Percentiles rank a stretch among this genome's conserved stretches.
These are phyloP conservation scores for Paecilomyces formosus DNA, from an alignment of 2,329 filamentous ascomycete genomes.

Conservation along the genomic window DNA sequence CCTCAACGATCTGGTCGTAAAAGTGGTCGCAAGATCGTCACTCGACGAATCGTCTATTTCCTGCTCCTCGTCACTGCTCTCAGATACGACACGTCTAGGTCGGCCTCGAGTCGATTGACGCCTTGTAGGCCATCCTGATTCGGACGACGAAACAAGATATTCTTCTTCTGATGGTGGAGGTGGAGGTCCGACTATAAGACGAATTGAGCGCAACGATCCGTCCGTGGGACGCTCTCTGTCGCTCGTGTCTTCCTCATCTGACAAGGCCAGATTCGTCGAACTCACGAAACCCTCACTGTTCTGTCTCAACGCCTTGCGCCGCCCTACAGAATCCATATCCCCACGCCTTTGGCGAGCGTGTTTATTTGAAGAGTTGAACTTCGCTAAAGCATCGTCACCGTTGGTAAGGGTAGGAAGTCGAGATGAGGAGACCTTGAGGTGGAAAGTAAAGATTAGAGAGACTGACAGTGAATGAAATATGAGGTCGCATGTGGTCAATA, in stretches of 20 bases:
- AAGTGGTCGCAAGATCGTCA: slow-evolving; percentile 15
- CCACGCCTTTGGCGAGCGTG: background rate
- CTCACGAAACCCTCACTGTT: slow-evolving; percentile 6
- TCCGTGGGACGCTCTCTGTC: background rate
- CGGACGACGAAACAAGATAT: slow-evolving; percentile 3
- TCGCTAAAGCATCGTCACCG: slow-evolving; percentile 15
- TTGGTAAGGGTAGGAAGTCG: slow-evolving; percentile 21
- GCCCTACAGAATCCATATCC: background rate
- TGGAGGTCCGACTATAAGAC: background rate
- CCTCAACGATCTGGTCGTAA: slow-evolving; percentile 3
- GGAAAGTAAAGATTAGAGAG: slow-evolving; percentile 3
- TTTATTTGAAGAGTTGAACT: slow-evolving; percentile 12
- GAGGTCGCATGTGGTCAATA: background rate
- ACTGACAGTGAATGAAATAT: background rate
- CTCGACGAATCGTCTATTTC: slow-evolving; percentile 10
- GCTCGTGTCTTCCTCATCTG: slow-evolving; percentile 8
- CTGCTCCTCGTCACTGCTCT: slow-evolving; percentile 13
- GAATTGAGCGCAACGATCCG: background rate
- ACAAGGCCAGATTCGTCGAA: slow-evolving; percentile 8
- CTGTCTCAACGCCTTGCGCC: background rate
- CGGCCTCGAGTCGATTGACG: slow-evolving; percentile 4
- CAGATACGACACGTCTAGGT: background rate
- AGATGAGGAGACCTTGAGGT: slow-evolving; percentile 18
- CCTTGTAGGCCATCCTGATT: background rate
- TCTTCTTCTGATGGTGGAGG: slow-evolving; percentile 6